phyloP scores from a whole-genome alignment of 768 basidiomycete species.

The Tylopilus felleus region DNA sequence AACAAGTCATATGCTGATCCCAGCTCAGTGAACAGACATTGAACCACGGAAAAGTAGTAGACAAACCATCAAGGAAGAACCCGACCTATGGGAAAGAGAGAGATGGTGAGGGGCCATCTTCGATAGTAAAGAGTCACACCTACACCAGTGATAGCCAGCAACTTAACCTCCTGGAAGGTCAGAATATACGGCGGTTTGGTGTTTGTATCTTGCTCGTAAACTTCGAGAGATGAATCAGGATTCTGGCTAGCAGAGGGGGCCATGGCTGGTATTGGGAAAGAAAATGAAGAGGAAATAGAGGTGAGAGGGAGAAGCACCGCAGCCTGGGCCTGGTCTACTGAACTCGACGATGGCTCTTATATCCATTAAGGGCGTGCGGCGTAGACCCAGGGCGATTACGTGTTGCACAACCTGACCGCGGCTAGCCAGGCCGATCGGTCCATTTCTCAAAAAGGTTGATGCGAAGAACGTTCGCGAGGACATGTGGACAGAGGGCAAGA shows the following conservation, averaged over 20 bases:
- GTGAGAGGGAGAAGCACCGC: not conserved
- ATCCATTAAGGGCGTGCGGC: not conserved
- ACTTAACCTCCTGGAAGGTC: conserved; percentile 49
- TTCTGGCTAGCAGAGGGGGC: not conserved
- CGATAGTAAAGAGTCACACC: conserved; percentile 15
- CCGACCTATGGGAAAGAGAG: conserved; percentile 46
- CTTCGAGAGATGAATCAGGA: conserved; percentile 18
- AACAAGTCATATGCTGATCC: conserved; percentile 65
- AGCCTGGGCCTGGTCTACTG: not conserved
- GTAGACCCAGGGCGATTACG: not conserved
- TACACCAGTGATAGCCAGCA: conserved; percentile 61
- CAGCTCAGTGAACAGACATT: conserved; percentile 3
- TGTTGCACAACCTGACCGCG: conserved; percentile 2
- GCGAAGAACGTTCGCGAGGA: conserved; percentile 12
- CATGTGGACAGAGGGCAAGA: not conserved
- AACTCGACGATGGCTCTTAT: not conserved
- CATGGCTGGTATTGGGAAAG: conserved; percentile 10
- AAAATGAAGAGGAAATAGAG: not conserved
- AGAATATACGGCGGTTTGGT: conserved; percentile 39
- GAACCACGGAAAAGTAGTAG: not conserved
- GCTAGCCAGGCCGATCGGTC: not conserved
- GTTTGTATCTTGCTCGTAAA: conserved; percentile 28
- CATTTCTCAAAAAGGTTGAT: not conserved
- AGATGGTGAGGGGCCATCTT: not conserved
- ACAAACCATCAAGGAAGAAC: conserved; percentile 67